A percentile compares a stretch with the other conserved stretches of the same genome.
These are phyloP conservation scores for Tylopilus plumbeoviolaceoides DNA, from an alignment of 768 basidiomycete species.

Conservation along the genomic window DNA sequence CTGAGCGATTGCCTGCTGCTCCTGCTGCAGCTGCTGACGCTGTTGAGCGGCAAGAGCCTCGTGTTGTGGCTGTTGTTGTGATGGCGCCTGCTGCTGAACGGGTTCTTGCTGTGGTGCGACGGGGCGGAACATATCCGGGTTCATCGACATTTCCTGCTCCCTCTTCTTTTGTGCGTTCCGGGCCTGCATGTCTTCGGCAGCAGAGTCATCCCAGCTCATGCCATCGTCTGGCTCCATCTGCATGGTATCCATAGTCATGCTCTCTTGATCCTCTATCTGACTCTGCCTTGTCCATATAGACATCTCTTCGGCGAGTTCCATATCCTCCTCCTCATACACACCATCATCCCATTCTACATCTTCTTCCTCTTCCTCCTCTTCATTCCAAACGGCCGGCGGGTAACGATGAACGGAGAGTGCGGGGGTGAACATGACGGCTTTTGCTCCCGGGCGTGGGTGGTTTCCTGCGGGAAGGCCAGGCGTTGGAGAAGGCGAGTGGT, in stretches of 20 bases:
- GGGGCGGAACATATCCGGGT: constrained; percentile 37
- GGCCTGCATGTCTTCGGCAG: constrained; percentile 48
- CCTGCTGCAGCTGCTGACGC: constrained; percentile 34
- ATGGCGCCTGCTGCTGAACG: constrained; percentile 6
- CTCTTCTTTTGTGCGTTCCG: constrained; percentile 27
- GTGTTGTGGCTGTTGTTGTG: constrained; percentile 29
- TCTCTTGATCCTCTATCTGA: constrained; percentile 28
- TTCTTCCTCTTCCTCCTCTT: constrained; percentile 61
- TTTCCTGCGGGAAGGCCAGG: constrained; percentile 31
- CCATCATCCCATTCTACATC: constrained; percentile 59
- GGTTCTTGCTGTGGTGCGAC: constrained; percentile 28
- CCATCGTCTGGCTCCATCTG: constrained; percentile 75
- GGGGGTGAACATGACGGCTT: constrained; percentile 68
- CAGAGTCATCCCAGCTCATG: constrained; percentile 82
- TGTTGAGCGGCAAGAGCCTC: constrained; percentile 28
- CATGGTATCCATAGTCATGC: constrained; percentile 28
- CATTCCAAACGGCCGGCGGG: constrained; percentile 78
- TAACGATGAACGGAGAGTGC: constrained; percentile 68
- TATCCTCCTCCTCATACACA: constrained; percentile 66
- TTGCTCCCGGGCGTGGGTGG: constrained; percentile 29
- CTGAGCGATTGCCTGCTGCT: constrained; percentile 27
- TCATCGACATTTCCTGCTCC: constrained; percentile 16
- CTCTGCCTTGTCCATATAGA: constrained; percentile 39
- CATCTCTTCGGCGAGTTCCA: constrained; percentile 55
- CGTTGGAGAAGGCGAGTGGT: no score